phyloP scores from a whole-genome alignment of 129 eudicot species.

The Tagetes erecta region DNA sequence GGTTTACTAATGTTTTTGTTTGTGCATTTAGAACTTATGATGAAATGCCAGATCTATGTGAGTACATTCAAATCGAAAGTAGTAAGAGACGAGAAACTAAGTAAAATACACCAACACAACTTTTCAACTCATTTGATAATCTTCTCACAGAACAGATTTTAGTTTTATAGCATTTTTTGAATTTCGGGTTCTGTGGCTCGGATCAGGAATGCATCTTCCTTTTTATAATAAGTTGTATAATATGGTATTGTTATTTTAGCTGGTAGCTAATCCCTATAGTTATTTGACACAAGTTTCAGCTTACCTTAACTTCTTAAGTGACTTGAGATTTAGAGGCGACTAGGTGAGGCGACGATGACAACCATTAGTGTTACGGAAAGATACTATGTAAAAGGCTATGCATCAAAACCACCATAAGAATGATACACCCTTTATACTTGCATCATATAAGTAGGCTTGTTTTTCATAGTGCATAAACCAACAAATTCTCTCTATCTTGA shows the following conservation, averaged over 20 bases:
- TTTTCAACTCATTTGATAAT: not conserved
- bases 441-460: conserved; percentile 1
- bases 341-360: not conserved
- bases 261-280: not conserved
- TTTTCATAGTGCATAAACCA: not conserved
- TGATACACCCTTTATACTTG: not conserved
- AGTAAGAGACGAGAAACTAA: not conserved
- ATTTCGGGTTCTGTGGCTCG: not conserved
- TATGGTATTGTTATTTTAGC: not conserved
- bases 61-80: not conserved
- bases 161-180: not conserved
- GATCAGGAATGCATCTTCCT: not conserved
- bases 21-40: not conserved
- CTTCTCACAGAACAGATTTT: not conserved
- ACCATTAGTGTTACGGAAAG: not conserved
- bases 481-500: not conserved
- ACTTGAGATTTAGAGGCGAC: not conserved
- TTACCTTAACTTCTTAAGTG: not conserved
- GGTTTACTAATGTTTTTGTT: not conserved
- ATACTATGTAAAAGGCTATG: not conserved
- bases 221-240: not conserved
- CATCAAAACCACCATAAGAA: not conserved
- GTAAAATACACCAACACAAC: not conserved
- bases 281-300: not conserved
- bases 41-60: conserved; percentile 2